Evolutionary conservation across 2,329 filamentous ascomycete genomes (phyloP).

Genomic region (Xylaria sp.): DNA sequence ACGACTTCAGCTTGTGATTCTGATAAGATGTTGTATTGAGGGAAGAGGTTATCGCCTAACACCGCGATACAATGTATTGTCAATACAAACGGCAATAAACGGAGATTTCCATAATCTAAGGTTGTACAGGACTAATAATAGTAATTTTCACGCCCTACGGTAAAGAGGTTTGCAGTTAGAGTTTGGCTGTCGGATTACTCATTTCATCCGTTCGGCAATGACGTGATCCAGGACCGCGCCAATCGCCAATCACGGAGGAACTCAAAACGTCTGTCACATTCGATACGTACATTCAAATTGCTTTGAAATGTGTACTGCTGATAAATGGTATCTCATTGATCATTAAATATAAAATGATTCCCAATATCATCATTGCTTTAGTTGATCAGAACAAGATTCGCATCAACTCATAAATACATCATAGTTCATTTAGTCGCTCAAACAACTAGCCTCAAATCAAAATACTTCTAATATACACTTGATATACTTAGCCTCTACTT

Average conservation of each 20-base stretch:
- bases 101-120: neutral
- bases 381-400: constrained; percentile 3
- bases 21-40: neutral
- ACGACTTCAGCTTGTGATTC: neutral
- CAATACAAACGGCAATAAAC: neutral
- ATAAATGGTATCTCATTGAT: constrained; percentile 18
- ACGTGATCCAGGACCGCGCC: constrained; percentile 25
- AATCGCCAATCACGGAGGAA: constrained; percentile 32
- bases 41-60: neutral
- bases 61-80: neutral
- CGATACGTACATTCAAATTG: too few species aligned
- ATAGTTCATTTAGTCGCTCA: constrained; percentile 4
- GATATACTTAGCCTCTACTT: neutral
- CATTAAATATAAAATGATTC: constrained; percentile 17
- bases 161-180: neutral
- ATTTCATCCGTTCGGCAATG: constrained; percentile 11
- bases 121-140: neutral
- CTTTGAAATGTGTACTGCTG: constrained; percentile 35
- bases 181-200: constrained; percentile 6
- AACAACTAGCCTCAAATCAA: constrained; percentile 1
- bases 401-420: constrained; percentile 10
- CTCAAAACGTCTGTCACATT: constrained; percentile 11
- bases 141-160: neutral
- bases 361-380: neutral
- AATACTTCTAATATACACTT: neutral